phyloP scores from a whole-genome alignment of 225 moss, liverwort and hornwort species.

The Pseudoscleropodium purum region DNA sequence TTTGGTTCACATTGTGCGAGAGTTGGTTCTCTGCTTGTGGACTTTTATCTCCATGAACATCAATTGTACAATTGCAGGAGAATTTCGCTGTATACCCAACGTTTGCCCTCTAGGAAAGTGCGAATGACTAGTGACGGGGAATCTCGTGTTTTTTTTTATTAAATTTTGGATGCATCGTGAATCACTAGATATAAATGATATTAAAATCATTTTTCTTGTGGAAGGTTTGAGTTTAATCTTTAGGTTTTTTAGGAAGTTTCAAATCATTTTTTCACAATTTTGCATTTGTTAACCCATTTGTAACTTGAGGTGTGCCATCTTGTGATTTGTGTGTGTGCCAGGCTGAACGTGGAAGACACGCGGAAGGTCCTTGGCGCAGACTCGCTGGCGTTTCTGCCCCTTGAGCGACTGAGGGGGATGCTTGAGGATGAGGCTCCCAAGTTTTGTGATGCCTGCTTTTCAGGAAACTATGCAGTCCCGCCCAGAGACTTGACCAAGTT shows the following conservation, averaged over 20 bases:
- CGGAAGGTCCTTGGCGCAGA: slow-evolving; percentile 68
- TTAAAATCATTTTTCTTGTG: not conserved
- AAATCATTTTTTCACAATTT: not conserved
- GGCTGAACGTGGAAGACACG: slow-evolving; percentile 73
- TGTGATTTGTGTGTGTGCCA: not conserved
- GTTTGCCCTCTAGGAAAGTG: not conserved
- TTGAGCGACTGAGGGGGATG: slow-evolving; percentile 58
- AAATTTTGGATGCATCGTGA: not conserved
- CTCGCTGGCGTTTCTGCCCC: slow-evolving; percentile 74
- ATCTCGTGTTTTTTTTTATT: not conserved
- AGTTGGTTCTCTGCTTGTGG: not conserved
- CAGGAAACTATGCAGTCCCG: slow-evolving; percentile 71
- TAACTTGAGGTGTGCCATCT: not conserved
- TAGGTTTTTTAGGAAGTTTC: not conserved
- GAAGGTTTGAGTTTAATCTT: not conserved
- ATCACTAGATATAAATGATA: not conserved
- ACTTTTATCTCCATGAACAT: not conserved
- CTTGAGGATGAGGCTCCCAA: slow-evolving; percentile 58
- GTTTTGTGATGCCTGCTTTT: slow-evolving; percentile 94
- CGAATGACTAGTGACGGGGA: not conserved
- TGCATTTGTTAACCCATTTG: not conserved
- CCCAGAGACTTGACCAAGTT: slow-evolving; percentile 68
- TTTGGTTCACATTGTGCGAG: not conserved
- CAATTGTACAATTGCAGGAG: not conserved
- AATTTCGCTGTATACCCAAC: not conserved